Percentiles rank a stretch among this genome's conserved stretches.
phyloP scores from a whole-genome alignment of 192 early-diverging fungal genomes.

The Coemansia sp. region DNA sequence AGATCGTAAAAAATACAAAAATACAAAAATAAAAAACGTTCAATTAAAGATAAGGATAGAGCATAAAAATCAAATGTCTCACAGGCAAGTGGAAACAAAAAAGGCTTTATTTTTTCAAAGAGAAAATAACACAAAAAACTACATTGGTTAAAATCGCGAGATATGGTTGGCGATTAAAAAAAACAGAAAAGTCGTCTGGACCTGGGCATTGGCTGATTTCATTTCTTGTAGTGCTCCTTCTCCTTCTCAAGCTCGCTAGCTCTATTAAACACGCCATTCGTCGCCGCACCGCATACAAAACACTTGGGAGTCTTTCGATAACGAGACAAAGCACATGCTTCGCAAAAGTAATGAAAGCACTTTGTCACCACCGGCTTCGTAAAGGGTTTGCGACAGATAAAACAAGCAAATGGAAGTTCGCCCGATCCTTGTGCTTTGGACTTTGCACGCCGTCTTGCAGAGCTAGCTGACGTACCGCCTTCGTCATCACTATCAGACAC shows the following conservation, averaged over 20 bases:
- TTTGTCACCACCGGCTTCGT: slow-evolving; percentile 88
- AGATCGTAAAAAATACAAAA: not conserved
- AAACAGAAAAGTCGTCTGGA: not conserved
- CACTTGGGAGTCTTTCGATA: slow-evolving; percentile 86
- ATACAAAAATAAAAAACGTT: too few relatives aligned
- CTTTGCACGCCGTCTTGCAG: slow-evolving; percentile 15
- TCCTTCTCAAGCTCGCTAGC: slow-evolving; percentile 67
- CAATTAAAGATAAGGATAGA: too few relatives aligned
- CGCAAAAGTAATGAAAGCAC: slow-evolving; percentile 95
- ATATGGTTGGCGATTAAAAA: not conserved
- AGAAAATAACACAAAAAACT: not conserved
- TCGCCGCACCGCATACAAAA: slow-evolving; percentile 82
- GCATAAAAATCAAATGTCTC: too few relatives aligned
- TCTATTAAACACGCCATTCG: slow-evolving; percentile 80
- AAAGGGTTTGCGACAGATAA: slow-evolving; percentile 90
- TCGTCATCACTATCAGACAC: slow-evolving; percentile 42
- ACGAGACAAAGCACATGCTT: slow-evolving; percentile 84
- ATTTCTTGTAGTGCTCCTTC: not conserved
- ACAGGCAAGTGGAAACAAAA: too few relatives aligned
- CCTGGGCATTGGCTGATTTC: not conserved
- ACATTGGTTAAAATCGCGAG: not conserved
- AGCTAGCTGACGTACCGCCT: not conserved
- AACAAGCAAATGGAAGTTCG: slow-evolving; percentile 91
- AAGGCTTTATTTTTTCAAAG: not conserved
- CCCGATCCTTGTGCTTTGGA: slow-evolving; percentile 63